Evolutionary conservation across 2,329 filamentous ascomycete genomes (phyloP).

Genomic region (Fusarium proliferatum): DNA sequence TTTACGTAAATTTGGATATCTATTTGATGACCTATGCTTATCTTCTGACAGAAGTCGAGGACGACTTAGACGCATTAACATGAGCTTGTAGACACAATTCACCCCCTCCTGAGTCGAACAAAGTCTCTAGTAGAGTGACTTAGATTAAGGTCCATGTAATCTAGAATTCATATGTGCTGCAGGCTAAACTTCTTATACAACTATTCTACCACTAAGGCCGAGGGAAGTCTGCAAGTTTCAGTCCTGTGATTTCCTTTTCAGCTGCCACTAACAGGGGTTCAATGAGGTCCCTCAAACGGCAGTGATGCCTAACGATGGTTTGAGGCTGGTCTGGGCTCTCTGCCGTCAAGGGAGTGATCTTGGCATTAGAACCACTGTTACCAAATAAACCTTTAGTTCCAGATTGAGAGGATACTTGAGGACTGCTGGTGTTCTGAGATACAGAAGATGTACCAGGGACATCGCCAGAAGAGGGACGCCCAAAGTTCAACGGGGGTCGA

Average conservation of each 20-base stretch:
- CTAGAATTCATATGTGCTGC: too few species aligned
- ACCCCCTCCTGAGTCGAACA: too few species aligned
- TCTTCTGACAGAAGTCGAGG: too few species aligned
- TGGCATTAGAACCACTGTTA: fast-evolving
- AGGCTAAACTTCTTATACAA: too few species aligned
- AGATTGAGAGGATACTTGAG: background rate
- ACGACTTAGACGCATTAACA: too few species aligned
- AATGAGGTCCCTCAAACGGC: background rate
- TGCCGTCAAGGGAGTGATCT: too few species aligned
- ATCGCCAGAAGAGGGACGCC: background rate
- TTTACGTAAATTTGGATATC: too few species aligned
- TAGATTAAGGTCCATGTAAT: too few species aligned
- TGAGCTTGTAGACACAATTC: too few species aligned
- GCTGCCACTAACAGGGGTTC: background rate
- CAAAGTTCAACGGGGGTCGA: background rate
- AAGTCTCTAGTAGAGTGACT: too few species aligned
- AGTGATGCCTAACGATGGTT: background rate
- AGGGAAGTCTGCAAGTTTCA: background rate
- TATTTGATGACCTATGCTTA: too few species aligned
- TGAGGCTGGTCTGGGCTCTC: background rate
- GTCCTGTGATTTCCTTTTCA: background rate
- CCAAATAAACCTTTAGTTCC: background rate
- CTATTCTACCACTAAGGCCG: background rate
- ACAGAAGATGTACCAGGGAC: background rate
- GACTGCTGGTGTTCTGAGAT: background rate